These are phyloP conservation scores for Phytophthora litchii DNA, from an alignment of 352 stramenopile genomes.

Conservation along the genomic window DNA sequence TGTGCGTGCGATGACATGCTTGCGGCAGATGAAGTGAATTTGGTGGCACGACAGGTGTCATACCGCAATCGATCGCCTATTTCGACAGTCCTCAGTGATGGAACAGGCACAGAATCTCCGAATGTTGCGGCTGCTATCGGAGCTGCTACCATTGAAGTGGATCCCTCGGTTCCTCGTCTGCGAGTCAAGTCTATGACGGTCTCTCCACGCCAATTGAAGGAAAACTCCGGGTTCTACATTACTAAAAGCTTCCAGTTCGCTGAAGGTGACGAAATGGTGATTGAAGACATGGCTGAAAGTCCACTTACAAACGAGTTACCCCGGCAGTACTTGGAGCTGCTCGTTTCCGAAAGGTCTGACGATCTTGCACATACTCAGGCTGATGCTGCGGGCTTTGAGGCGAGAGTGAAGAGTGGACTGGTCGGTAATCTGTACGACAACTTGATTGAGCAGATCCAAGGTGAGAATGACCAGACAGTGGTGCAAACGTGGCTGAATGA, in stretches of 20 bases:
- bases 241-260: constrained; percentile 85
- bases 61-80: constrained; percentile 42
- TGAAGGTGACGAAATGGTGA: constrained; percentile 72
- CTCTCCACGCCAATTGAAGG: constrained; percentile 71
- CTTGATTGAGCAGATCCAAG: constrained; percentile 86
- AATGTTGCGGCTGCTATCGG: constrained; percentile 19
- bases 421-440: constrained; percentile 76
- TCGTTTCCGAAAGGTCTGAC: constrained; percentile 55
- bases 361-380: constrained; percentile 59
- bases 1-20: constrained; percentile 67
- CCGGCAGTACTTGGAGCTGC: constrained; percentile 75
- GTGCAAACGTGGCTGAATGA: constrained; percentile 79
- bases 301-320: constrained; percentile 83
- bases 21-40: constrained; percentile 56
- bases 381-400: constrained; percentile 62
- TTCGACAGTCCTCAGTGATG: constrained; percentile 38
- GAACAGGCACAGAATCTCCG: constrained; percentile 34
- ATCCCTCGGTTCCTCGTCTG: constrained; percentile 47
- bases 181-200: constrained; percentile 79
- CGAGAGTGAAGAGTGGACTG: constrained; percentile 69
- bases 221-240: constrained; percentile 78
- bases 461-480: constrained; percentile 76
- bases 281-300: constrained; percentile 84
- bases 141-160: constrained; percentile 21
- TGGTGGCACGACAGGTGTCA: constrained; percentile 63